Percentiles rank a stretch among this genome's conserved stretches.
phyloP scores from a whole-genome alignment of 192 early-diverging fungal species.

The Gryganskiella cystojenkinii region DNA sequence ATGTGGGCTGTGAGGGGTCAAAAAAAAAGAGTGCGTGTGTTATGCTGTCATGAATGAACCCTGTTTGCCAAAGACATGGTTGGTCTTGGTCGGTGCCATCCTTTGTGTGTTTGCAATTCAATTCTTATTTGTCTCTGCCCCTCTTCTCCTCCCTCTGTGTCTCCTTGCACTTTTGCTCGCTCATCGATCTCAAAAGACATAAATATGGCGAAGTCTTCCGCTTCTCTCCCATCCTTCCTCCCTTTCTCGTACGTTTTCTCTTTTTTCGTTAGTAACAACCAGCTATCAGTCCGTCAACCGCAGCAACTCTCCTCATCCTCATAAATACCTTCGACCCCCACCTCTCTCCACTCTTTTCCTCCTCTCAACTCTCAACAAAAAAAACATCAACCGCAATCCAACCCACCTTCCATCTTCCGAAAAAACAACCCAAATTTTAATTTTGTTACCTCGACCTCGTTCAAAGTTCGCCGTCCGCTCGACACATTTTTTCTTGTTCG shows the following conservation, averaged over 20 bases:
- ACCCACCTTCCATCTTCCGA: not conserved
- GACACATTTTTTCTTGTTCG: too few species aligned
- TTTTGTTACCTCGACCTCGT: not conserved
- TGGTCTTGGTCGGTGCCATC: too few species aligned
- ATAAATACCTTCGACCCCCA: not conserved
- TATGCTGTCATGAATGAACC: too few species aligned
- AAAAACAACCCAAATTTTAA: constrained; percentile 3
- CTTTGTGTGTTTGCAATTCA: too few species aligned
- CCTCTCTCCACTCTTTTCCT: not conserved
- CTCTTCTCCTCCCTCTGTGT: too few species aligned
- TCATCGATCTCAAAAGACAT: not conserved
- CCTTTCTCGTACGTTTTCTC: not conserved
- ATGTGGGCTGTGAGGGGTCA: too few species aligned
- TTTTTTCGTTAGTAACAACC: not conserved
- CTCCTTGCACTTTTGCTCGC: too few species aligned
- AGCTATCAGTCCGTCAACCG: not conserved
- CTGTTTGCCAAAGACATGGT: too few species aligned
- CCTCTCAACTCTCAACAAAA: constrained; percentile 6
- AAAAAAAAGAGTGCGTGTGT: too few species aligned
- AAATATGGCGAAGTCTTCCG: not conserved
- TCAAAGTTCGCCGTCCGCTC: too few species aligned
- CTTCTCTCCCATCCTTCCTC: not conserved
- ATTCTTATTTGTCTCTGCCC: too few species aligned
- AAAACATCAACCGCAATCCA: not conserved
- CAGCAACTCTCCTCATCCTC: not conserved